Evolutionary conservation across 768 basidiomycete species (phyloP), one percentile per base, ranked within the genome.

Genomic region (Boletus subcaerulescens): DNA sequence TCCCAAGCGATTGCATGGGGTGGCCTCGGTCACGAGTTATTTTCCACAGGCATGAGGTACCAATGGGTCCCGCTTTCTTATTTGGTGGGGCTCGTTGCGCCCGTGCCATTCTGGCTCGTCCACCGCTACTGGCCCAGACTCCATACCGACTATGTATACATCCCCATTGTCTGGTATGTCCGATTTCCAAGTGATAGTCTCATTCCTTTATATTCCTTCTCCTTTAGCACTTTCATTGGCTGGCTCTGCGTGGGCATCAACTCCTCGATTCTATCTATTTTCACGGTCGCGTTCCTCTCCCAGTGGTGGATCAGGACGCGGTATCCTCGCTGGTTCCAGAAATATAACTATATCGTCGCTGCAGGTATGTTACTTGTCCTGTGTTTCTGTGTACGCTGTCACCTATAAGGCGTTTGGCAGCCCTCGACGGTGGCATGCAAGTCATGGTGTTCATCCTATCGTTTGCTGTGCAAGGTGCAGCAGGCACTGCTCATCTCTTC

Each of bases 381-480:
- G 18, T 13, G 17, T 8, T 22, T 14, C 26, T 33, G 4, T 33
- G 4, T n/a, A 14, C 11, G 18, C 18, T 2, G 2, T 33, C 14
- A 33, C 35, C 18, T 32, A 63, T 22, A 13, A 43, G 4, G 4
- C 17, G 14, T 24, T 9, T 20, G 35, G 56, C 54, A 63, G 71
- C 65, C 15, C 73, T 78, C 15, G 72, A 75, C 39, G 70, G 72
- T 22, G 76, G 73, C 11, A 67, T 69, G 1, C 74, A 82, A 63
- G 79, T 83, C 26, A 81, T 83, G 78, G 75, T 80, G 17, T 80
- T 82, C 60, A 74, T 83, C 29, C 65, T 78, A 12, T 78, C 81
- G 0, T 76, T 74, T 53, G 72, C 80, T 0, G 79, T 83, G 0
- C 76, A 77, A 52, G 83, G 83, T 13, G 81, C 76, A 8, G 71